Evolutionary conservation across 768 basidiomycete genomes (phyloP).

Genomic region (Tricholoma hemisulphureum): DNA sequence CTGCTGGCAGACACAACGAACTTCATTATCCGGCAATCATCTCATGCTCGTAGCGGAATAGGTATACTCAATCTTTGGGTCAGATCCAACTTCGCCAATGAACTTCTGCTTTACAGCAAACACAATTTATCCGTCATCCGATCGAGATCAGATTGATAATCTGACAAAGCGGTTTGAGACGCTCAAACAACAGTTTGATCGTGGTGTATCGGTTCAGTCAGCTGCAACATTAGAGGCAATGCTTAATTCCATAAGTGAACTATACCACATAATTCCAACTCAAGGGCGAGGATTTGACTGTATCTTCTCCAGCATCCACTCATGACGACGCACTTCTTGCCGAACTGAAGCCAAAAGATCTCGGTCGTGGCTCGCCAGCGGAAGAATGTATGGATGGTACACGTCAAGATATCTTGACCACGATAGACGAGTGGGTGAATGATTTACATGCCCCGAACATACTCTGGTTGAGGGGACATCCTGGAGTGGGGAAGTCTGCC

Average conservation of each 20-base stretch:
- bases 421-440: conserved; percentile 29
- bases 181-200: conserved; percentile 24
- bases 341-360: conserved; percentile 10
- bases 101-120: neutral
- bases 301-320: neutral
- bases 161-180: conserved; percentile 18
- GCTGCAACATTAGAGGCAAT: conserved; percentile 12
- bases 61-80: neutral
- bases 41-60: neutral
- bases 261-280: too few species aligned
- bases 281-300: too few species aligned
- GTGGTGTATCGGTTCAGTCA: conserved; percentile 22
- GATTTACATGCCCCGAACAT: conserved; percentile 32
- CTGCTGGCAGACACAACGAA: too few species aligned
- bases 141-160: conserved; percentile 13
- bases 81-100: neutral
- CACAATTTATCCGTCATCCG: neutral
- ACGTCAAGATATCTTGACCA: conserved; percentile 12
- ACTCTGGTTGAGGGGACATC: conserved; percentile 23
- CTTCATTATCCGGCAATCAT: too few species aligned
- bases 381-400: conserved; percentile 13
- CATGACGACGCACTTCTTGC: conserved; percentile 13
- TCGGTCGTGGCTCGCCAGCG: neutral
- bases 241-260: conserved; percentile 12
- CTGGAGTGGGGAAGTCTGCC: conserved; percentile 26